Evolutionary conservation across 352 stramenopile genomes (phyloP).

Genomic region (Phytophthora foliorum): DNA sequence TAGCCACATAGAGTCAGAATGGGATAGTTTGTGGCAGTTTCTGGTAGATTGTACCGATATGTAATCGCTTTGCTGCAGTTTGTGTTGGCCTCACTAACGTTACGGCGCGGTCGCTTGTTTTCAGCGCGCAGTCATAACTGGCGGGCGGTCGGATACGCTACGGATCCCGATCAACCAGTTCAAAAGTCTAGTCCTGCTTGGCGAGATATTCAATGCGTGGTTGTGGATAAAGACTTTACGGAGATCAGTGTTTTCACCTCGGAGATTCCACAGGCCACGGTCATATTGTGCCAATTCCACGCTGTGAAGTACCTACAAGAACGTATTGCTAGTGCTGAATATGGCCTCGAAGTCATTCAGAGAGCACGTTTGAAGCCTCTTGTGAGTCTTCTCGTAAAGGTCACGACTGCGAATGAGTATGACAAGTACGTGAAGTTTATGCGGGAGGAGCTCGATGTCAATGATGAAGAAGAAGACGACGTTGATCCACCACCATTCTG

Average conservation of each 20-base stretch:
- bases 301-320: constrained; percentile 17
- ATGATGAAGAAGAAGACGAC: neutral
- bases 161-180: neutral
- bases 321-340: no score
- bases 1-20: no score
- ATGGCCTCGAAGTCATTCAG: neutral
- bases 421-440: neutral
- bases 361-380: neutral
- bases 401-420: constrained; percentile 19
- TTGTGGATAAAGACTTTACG: constrained; percentile 38
- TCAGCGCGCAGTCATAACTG: neutral
- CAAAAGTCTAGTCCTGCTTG: neutral
- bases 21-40: neutral
- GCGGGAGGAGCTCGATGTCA: neutral
- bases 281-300: constrained; percentile 38
- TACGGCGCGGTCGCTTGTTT: no score
- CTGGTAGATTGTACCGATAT: no score
- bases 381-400: neutral
- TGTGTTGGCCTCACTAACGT: neutral
- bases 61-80: no score
- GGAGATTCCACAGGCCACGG: neutral
- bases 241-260: constrained; percentile 19
- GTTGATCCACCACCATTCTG: neutral
- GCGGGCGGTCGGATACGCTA: neutral
- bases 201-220: constrained; percentile 9